Evolutionary conservation across 2,329 filamentous ascomycete genomes (phyloP).

Genomic region (Aspergillus sp.): DNA sequence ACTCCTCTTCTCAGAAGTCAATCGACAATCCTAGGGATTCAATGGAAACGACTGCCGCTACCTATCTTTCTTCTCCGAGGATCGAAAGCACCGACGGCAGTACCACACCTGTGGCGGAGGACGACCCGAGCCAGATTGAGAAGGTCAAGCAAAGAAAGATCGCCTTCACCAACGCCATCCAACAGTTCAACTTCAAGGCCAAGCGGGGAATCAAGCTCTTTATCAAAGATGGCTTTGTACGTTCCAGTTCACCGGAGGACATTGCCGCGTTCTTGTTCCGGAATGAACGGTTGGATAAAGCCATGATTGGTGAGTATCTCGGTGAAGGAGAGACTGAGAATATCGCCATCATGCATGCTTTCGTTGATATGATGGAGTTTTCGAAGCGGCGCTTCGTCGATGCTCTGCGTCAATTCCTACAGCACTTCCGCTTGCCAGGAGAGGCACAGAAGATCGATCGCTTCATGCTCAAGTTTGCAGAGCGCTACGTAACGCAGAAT

Average conservation of each 20-base stretch:
- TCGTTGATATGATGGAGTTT: constrained; percentile 95
- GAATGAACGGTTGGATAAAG: constrained; percentile 86
- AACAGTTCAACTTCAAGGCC: constrained; percentile 96
- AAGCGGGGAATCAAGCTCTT: constrained; percentile 88
- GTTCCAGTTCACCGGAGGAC: constrained; percentile 73
- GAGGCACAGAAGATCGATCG: constrained; percentile 99
- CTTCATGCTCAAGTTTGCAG: constrained; percentile 98
- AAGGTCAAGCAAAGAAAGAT: constrained; percentile 94
- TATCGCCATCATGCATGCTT: constrained; percentile 97
- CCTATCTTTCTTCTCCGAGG: constrained; percentile 60
- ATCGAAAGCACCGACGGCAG: constrained; percentile 57
- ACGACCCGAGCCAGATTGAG: constrained; percentile 92
- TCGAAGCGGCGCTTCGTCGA: constrained; percentile 89
- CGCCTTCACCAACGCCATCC: constrained; percentile 82
- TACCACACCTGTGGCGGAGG: constrained; percentile 70
- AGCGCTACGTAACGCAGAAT: constrained; percentile 91
- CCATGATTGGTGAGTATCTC: constrained; percentile 88
- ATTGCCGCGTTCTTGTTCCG: constrained; percentile 80
- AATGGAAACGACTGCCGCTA: constrained; percentile 65
- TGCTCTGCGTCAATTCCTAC: constrained; percentile 84
- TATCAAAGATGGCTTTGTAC: constrained; percentile 82
- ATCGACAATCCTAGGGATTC: constrained; percentile 68
- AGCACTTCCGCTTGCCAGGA: constrained; percentile 90
- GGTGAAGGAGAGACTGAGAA: constrained; percentile 92
- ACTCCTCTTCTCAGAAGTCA: constrained; percentile 52